Evolutionary conservation across 495 filamentous ascomycete species (phyloP), one percentile per base, ranked within the genome.

Genomic region (Lasiosphaeris hirsuta): DNA sequence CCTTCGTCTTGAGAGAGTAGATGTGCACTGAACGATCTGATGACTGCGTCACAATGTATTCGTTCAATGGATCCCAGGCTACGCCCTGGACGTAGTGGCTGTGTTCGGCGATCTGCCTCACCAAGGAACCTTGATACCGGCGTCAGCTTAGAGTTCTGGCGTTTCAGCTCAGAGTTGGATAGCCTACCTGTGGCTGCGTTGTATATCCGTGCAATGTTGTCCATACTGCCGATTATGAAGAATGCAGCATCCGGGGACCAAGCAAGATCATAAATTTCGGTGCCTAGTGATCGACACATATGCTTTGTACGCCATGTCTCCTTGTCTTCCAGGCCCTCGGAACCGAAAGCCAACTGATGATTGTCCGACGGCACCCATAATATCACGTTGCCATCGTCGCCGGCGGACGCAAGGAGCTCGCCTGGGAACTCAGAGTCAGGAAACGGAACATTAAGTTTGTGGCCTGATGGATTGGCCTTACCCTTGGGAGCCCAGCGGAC

Each of bases 31-130:
- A 96, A 65, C 94, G 86, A 73, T 99, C 94, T 0, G 94, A 99
- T 2, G 94, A 97, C 69, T 99, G 94, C 17, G 94, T 99, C 17
- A 95, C 94, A 44, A 99, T 89, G 70, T 89, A 99, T 76, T 99
- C 94, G 71, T 99, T 99, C 33, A 96, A 75, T 36, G 94, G 94
- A 73, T 99, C 94, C 94, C 94, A 99, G 1, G 95, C 92, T 14
- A 99, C 94, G 37, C 94, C 94, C 75, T 99, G 94, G 15, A 99
- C 94, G 65, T 97, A 99, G 71, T 99, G 94, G 64, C 93, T 96
- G 75, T 99, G 94, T 69, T 99, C 94, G 41, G 94, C 95, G 60
- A 99, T 99, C 69, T 97, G 93, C 52, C 94, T 86, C 54, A 99
- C 87, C 65, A 92, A 86, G 76, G 87, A 85, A 33, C 94, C 92